Conservation (phyloP, 1,284 basidiomycete species). For the Melampsora americana region DNA sequence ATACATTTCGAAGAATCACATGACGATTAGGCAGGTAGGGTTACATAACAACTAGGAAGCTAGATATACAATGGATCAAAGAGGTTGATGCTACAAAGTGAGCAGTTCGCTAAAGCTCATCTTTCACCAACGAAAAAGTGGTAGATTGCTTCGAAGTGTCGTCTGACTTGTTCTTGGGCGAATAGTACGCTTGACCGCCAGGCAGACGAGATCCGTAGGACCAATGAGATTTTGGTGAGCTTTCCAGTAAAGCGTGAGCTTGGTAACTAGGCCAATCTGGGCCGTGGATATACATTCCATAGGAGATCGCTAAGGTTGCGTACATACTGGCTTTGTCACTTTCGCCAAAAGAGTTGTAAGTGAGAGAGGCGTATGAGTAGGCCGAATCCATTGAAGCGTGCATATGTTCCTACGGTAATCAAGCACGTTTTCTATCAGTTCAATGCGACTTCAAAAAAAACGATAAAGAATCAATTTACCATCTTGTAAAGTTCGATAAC, state of each 20-base stretch:
- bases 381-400: constrained; percentile 16
- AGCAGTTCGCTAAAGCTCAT: too few species aligned
- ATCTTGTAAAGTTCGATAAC: constrained; percentile 21
- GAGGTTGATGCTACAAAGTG: too few species aligned
- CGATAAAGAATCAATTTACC: constrained; percentile 3
- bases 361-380: constrained; percentile 19
- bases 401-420: constrained; percentile 15
- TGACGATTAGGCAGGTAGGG: too few species aligned
- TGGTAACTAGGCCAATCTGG: constrained; percentile 6
- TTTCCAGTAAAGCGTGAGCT: constrained; percentile 7
- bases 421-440: neutral
- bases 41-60: too few species aligned
- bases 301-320: constrained; percentile 12
- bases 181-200: too few species aligned
- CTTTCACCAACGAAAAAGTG: too few species aligned
- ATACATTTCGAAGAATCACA: too few species aligned
- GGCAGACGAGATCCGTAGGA: constrained; percentile 4
- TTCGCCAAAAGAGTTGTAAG: constrained; percentile 15
- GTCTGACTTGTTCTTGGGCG: too few species aligned
- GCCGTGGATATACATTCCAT: constrained; percentile 5
- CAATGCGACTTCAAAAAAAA: neutral
- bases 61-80: too few species aligned
- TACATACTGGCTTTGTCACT: constrained; percentile 17
- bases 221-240: constrained; percentile 24
- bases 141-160: too few species aligned